Evolutionary conservation across 2,329 filamentous ascomycete genomes (phyloP).

Genomic region (Fusarium papillatum): DNA sequence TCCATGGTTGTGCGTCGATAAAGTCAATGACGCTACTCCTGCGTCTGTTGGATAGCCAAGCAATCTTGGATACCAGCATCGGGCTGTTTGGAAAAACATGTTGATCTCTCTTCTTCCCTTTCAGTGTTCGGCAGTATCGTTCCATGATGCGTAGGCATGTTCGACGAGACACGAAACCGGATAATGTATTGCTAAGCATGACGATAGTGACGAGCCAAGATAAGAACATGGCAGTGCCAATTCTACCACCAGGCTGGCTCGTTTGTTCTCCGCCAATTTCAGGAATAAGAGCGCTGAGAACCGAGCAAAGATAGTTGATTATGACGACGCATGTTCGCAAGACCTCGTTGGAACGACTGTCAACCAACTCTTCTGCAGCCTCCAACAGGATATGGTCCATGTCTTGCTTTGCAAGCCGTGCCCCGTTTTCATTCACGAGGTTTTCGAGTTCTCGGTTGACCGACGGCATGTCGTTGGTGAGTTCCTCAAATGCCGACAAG

Average conservation of each 20-base stretch:
- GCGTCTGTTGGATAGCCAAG: not conserved
- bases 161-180: conserved; percentile 4
- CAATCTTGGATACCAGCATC: not conserved
- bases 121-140: conserved; percentile 7
- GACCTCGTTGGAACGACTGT: conserved; percentile 14
- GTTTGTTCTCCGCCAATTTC: conserved; percentile 7
- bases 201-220: conserved; percentile 10
- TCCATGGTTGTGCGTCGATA: conserved; percentile 14
- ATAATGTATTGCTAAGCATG: conserved; percentile 27
- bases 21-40: not conserved
- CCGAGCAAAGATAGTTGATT: conserved; percentile 19
- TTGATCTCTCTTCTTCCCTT: conserved; percentile 3
- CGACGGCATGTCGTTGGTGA: conserved; percentile 21
- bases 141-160: conserved; percentile 15
- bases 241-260: conserved; percentile 11
- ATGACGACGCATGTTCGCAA: conserved; percentile 19
- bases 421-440: conserved; percentile 3
- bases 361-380: conserved; percentile 5
- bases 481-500: conserved; percentile 24
- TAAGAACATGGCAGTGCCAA: conserved; percentile 15
- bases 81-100: conserved; percentile 8
- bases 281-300: conserved; percentile 5
- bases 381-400: conserved; percentile 7
- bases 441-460: conserved; percentile 9
- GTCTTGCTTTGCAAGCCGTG: conserved; percentile 1